Evolutionary conservation across 176 grass and related monocot genomes (phyloP), one percentile per base, ranked within the genome.

Genomic region (Musa troglodytarum): DNA sequence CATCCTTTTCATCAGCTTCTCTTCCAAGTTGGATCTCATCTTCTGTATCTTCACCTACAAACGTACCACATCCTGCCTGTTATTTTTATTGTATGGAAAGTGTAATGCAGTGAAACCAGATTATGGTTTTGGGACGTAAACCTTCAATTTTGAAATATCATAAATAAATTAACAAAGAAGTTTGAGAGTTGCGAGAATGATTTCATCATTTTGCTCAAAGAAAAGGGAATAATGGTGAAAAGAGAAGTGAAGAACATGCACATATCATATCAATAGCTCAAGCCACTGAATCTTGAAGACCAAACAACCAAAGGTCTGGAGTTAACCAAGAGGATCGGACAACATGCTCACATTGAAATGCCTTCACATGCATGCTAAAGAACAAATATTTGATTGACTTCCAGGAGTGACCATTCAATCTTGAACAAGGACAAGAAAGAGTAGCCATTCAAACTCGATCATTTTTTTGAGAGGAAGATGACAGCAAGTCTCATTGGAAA

Each of bases 1-100:
- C 91, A 95, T 99, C 82, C 91, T 80, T 73, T 82, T 88, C 91
- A 99, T 95, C 80, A 99, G 74, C 80, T 99, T 99, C 84, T 99
- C 91, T 78, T 99, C 96, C n/a, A 92, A 83, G 84, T 81, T 95
- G 28, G 91, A 99, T 23, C 85, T 78, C 90, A 99, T 89, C 80
- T 95, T 99, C 73, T 99, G 96, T 83, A 99, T 92, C 81, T 99
- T 99, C 52, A 99, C 96, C 91, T 99, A 22, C 54, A 77, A 74
- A 56, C 25, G 34, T 4, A 50, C 25, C 16, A 70, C 10, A 11
- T 11, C 34, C 34, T 43, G 34, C 34, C 34, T 43, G 34, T 43
- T 5, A 43, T 43, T 43, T 43, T 43, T 43, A 43, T 43, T 43
- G 34, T 43, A 5, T 43, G 34, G 34, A 62, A 16, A 49, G 2